Conservation (phyloP, 2,329 filamentous ascomycete species). For the Tolypocladium inflatum region DNA sequence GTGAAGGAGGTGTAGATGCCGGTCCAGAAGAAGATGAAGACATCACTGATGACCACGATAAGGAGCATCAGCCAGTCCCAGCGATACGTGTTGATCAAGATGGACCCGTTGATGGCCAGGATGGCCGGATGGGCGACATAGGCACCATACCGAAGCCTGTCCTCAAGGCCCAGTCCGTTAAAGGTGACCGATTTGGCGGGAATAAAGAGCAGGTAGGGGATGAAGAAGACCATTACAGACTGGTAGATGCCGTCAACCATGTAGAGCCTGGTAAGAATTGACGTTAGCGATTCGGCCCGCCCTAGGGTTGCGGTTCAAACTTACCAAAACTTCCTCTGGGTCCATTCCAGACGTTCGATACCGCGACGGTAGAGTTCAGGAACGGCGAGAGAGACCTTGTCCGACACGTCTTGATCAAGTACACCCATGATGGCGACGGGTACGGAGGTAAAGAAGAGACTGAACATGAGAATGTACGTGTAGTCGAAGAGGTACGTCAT, state of each 20-base stretch:
- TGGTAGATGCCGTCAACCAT: conserved; percentile 95
- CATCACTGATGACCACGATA: conserved; percentile 69
- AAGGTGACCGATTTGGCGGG: conserved; percentile 58
- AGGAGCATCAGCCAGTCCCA: conserved; percentile 96
- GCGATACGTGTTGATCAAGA: conserved; percentile 90
- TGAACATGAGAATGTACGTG: conserved; percentile 94
- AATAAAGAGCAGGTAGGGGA: conserved; percentile 73
- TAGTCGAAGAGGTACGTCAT: conserved; percentile 96
- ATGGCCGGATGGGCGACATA: conserved; percentile 81
- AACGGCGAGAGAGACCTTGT: conserved; percentile 85
- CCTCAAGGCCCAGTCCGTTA: conserved; percentile 65
- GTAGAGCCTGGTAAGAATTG: conserved; percentile 55
- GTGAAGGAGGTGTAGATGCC: conserved; percentile 62
- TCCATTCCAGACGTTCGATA: conserved; percentile 96
- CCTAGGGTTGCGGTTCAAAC: conserved; percentile 12
- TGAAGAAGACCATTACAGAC: conserved; percentile 86
- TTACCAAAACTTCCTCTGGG: conserved; percentile 91
- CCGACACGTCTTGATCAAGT: conserved; percentile 91
- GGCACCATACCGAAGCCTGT: conserved; percentile 75
- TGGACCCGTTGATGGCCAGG: conserved; percentile 84
- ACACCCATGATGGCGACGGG: conserved; percentile 95
- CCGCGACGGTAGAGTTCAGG: conserved; percentile 92
- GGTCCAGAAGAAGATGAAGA: conserved; percentile 94
- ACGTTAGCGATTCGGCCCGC: conserved; percentile 3
- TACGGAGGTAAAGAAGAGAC: conserved; percentile 90